Conservation (phyloP, 2,329 filamentous ascomycete species). For the Mycosphaerelloides madeirae region DNA sequence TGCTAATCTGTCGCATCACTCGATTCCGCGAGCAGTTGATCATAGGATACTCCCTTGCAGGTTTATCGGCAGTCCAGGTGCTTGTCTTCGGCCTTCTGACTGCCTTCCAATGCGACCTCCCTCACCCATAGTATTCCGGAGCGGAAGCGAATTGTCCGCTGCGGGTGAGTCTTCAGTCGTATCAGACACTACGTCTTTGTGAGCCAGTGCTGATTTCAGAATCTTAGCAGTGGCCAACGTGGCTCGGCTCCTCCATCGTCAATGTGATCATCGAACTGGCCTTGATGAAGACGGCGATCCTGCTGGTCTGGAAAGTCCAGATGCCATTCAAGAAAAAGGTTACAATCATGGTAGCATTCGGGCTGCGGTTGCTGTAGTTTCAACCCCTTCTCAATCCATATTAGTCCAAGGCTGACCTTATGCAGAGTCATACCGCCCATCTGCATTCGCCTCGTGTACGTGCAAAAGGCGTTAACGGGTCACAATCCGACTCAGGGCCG, state of each 20-base stretch:
- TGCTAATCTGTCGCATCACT: slow-evolving; percentile 25
- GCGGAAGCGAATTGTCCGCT: not conserved
- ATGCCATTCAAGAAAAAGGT: slow-evolving; percentile 23
- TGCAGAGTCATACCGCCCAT: slow-evolving; percentile 18
- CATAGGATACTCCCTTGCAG: slow-evolving; percentile 16
- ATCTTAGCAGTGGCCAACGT: slow-evolving; percentile 13
- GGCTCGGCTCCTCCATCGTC: slow-evolving; percentile 14
- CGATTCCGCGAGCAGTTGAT: slow-evolving; percentile 14
- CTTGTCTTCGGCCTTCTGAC: slow-evolving; percentile 13
- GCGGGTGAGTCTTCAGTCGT: not conserved
- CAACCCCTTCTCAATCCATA: not conserved
- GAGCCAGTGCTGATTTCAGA: not conserved
- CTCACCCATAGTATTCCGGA: slow-evolving; percentile 21
- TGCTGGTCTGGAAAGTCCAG: slow-evolving; percentile 24
- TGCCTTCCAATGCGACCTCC: slow-evolving; percentile 23
- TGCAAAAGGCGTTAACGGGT: slow-evolving; percentile 10
- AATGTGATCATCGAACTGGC: slow-evolving; percentile 21
- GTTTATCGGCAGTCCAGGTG: slow-evolving; percentile 14
- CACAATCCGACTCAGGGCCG: slow-evolving; percentile 10
- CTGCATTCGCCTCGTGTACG: slow-evolving; percentile 16
- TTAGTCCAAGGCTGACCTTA: too few species aligned
- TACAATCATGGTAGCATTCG: slow-evolving; percentile 22
- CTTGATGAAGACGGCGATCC: slow-evolving; percentile 18
- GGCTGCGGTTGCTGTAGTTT: slow-evolving; percentile 23
- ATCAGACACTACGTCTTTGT: not conserved